Base-by-base conservation (phyloP, 2,329 filamentous ascomycete genomes). In the Metarhizium humberi region DNA sequence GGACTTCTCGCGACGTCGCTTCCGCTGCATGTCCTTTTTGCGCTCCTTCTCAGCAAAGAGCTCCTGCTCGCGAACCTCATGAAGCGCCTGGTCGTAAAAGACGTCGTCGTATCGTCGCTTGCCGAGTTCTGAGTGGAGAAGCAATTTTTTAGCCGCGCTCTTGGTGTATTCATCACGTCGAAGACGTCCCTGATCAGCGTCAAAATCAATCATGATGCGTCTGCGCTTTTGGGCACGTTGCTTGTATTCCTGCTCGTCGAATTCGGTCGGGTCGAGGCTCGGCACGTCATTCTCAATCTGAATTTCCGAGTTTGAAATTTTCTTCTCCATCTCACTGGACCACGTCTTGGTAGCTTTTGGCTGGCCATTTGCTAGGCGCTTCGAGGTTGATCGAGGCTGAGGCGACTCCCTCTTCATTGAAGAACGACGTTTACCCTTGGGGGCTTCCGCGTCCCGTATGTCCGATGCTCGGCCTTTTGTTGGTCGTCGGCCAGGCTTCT, bases 1-100 rank as follows among this genome's bases (percentile, higher is more conserved):
- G 4, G 92, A 95, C 75, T 96, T 96, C 69, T 97, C 92, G 18
- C 94, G 87, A 47, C 94, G 86, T 57, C 94, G 84, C 75, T 97
- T 99, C 60, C 94, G 88, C 70, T 99, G 94, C 90, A 99, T 97
- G 67, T 99, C 94, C 76, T 99, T 99, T 77, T 99, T 99, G 61
- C 94, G 90, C 73, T 99, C 94, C 74, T 99, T 99, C 71, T 99
- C 94, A 58, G 92, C 91, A 58, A 88, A 87, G 7, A 96, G 79
- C 69, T 96, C 92, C 61, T 90, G 90, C 58, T 91, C 87, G 61
- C 94, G 88, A 2, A 97, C 92, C 63, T 96, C 87, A 53, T 88
- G 82, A 57, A 92, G 81, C 1, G 94, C 92, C 45, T 88, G 85
- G 18, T 88, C 82, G 66, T 91, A 92, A 68, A 94, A 85, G 49